phyloP scores from a whole-genome alignment of 805 yeast species.

The Blastobotrys muscicola region DNA sequence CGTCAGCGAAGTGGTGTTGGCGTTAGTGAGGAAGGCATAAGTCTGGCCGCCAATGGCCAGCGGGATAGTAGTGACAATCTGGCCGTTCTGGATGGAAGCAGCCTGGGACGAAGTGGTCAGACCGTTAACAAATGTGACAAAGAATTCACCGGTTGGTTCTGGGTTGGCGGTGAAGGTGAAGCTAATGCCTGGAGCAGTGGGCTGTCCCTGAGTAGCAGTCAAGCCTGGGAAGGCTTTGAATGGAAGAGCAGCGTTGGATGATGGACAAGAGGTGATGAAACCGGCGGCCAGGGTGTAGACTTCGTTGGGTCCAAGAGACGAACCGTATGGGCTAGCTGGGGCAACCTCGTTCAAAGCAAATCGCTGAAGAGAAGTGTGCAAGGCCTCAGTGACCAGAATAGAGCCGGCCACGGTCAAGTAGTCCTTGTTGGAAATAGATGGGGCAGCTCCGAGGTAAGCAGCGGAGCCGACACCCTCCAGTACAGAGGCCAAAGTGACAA shows the following conservation, averaged over 20 bases:
- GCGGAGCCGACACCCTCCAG: constrained; percentile 6
- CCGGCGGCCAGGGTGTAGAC: constrained; percentile 5
- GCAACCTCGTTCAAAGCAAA: constrained; percentile 2
- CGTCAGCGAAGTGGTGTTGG: constrained; percentile 1
- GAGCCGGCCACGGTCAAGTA: constrained; percentile 6
- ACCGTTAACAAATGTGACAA: constrained; percentile 7
- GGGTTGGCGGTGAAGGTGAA: constrained; percentile 5
- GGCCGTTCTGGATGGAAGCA: constrained; percentile 1
- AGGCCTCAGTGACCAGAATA: constrained; percentile 6
- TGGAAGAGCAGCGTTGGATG: constrained; percentile 5
- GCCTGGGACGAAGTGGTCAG: not conserved
- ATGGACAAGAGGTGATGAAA: constrained; percentile 5
- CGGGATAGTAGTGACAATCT: constrained; percentile 5
- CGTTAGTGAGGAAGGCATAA: constrained; percentile 5
- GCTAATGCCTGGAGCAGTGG: constrained; percentile 5
- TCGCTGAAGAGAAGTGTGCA: constrained; percentile 3
- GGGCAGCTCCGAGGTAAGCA: constrained; percentile 8
- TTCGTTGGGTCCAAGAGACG: constrained; percentile 1
- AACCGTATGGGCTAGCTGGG: constrained; percentile 5
- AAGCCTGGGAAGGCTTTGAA: constrained; percentile 3
- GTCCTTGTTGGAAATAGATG: constrained; percentile 1
- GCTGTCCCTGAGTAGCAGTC: constrained; percentile 4
- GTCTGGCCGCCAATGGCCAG: constrained; percentile 4
- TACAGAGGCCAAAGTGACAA: constrained; percentile 6
- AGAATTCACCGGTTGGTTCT: not conserved